These are phyloP conservation scores for Colletotrichum incanum DNA, from an alignment of 2,329 filamentous ascomycete species.

Conservation along the genomic window DNA sequence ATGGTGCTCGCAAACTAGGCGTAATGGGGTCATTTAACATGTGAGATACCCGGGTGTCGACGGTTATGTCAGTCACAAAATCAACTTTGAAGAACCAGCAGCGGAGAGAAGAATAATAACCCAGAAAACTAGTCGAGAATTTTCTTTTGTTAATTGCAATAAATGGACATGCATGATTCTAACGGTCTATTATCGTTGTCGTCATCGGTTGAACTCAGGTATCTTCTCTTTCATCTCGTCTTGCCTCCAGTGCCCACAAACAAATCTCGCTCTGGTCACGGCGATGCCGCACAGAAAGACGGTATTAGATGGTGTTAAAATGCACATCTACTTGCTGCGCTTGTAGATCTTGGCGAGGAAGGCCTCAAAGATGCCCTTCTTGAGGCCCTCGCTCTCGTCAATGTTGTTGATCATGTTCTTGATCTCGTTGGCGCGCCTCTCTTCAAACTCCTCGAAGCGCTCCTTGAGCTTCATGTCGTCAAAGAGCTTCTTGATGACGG, in stretches of 20 bases:
- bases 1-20: conserved; percentile 20
- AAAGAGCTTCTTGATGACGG: conserved; percentile 89
- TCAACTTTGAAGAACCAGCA: background rate
- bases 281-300: conserved; percentile 17
- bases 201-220: conserved; percentile 32
- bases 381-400: conserved; percentile 90
- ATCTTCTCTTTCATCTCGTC: conserved; percentile 31
- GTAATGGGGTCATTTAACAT: conserved; percentile 32
- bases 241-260: background rate
- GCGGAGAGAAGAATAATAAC: background rate
- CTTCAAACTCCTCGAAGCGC: conserved; percentile 90
- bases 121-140: conserved; percentile 9
- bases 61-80: conserved; percentile 17
- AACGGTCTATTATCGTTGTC: conserved; percentile 39
- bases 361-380: conserved; percentile 89
- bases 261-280: background rate
- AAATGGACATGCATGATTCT: conserved; percentile 33
- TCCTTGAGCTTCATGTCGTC: conserved; percentile 88
- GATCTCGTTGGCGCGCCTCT: conserved; percentile 86
- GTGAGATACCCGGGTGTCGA: conserved; percentile 42
- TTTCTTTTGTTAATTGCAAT: conserved; percentile 36
- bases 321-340: conserved; percentile 82
- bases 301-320: background rate
- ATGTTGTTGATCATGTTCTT: conserved; percentile 81
- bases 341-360: conserved; percentile 99